These are phyloP conservation scores for Purpureocillium takamizusanense DNA, from an alignment of 2,329 filamentous ascomycete species.

Conservation along the genomic window DNA sequence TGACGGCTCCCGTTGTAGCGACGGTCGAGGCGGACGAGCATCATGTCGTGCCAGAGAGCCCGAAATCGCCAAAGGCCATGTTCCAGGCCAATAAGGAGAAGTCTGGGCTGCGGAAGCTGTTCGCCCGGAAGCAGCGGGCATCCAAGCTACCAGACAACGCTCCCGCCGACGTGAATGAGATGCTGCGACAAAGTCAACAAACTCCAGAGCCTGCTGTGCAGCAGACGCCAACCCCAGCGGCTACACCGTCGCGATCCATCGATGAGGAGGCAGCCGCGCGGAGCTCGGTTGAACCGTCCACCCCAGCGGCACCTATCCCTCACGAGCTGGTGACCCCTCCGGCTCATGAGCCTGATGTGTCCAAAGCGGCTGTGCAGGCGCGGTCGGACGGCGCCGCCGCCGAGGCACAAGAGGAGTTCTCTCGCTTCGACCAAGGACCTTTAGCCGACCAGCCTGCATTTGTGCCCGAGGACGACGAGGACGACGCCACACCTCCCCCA, in stretches of 20 bases:
- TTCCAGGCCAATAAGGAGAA: conserved; percentile 30
- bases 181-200: conserved; percentile 32
- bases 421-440: conserved; percentile 80
- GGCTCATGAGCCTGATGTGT: conserved; percentile 6
- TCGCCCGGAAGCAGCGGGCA: conserved; percentile 51
- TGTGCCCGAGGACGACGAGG: conserved; percentile 49
- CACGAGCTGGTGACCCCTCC: neutral
- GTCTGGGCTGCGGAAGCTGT: conserved; percentile 53
- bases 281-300: neutral
- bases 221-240: conserved; percentile 16
- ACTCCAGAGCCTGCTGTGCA: conserved; percentile 13
- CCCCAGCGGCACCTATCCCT: too few species aligned
- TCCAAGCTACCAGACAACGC: conserved; percentile 49
- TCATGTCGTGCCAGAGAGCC: too few species aligned
- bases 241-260: conserved; percentile 10
- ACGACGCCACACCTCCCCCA: conserved; percentile 40
- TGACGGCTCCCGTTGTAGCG: neutral
- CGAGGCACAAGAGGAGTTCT: conserved; percentile 52
- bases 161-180: conserved; percentile 38
- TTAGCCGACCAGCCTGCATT: conserved; percentile 81
- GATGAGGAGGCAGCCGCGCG: neutral
- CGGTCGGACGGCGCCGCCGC: conserved; percentile 27
- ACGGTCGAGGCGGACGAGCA: neutral
- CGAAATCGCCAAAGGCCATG: conserved; percentile 37
- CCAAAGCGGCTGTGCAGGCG: too few species aligned